Base-by-base conservation (phyloP, 2,329 filamentous ascomycete species). In the Verticillium albo-atrum region DNA sequence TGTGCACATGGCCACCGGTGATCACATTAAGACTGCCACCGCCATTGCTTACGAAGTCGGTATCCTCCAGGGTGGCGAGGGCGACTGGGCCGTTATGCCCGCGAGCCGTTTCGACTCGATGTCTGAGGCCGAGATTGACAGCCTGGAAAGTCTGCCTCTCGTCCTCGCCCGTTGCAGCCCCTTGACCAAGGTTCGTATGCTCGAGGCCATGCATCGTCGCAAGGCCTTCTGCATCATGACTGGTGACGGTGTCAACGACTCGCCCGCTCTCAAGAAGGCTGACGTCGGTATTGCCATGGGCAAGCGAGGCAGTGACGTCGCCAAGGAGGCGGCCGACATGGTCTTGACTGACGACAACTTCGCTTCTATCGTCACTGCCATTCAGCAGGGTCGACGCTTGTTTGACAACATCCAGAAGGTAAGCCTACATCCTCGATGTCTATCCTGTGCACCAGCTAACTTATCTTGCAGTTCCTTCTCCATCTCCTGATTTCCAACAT, bases 271-370 rank as follows among this genome's bases (percentile, higher is more conserved):
- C 27, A 89, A 89, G 70, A 83, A 87, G 65, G 86, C 89, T 5
- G 88, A 91, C 67, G 88, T 92, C 17, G 89, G 89, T 67, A 91
- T 91, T 64, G 88, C 88, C 63, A 91, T 91, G 88, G 88, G 88
- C 54, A 77, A 85, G 63, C 80, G 86, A 50, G 89, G 89, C 17
- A 89, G 85, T 52, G 89, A 91, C 68, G 88, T 91, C 10, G 88
- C 89, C 62, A 91, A 90, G 68, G 88, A 95, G 73, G 91, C 91
- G 3, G 89, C 90, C 1, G 91, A 96, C 68, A 95, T 96, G 82
- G 90, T 96, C 35, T 78, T 96, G 47, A 92, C 90, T 0, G 91
- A 95, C 69, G 91, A 95, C 72, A 93, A 96, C 74, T 96, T 96
- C 70, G 90, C 91, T 12, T 92, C 89, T 28, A 91, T 90, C 58